Evolutionary conservation across 1,139 yeast genomes (phyloP), one percentile per base, ranked within the genome.

Genomic region (Saccharomyces hybrid): DNA sequence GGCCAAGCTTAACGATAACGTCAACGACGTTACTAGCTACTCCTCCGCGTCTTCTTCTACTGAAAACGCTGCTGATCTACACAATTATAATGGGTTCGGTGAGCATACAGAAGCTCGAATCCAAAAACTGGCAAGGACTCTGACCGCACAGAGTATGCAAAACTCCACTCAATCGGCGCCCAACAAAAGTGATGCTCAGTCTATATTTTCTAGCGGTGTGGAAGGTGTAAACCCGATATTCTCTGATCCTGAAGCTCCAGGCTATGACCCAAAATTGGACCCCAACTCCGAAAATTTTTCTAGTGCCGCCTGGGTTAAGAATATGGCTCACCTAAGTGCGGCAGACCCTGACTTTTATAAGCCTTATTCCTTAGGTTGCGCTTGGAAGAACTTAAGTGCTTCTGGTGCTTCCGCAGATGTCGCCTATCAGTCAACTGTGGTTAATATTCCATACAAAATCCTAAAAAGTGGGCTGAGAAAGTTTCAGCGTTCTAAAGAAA

Each of bases 381-480:
- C 85, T 2, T 87, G 82, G 74, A 78, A 79, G 57, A 73, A 86
- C 62, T 71, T 88, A 61, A 72, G 86, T 54, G 93, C 89, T 1
- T 79, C 76, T 58, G 96, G 96, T 58, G 76, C 77, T 55, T 90
- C 91, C 11, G 75, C 84, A 6, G 91, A 85, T 64, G 77, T 89
- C 1, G 93, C 86, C 66, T 88, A 84, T 71, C 95, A 87, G 68
- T 75, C 84, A 25, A 86, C 89, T 2, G 84, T 86, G 7, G 63
- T 77, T 25, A 86, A 85, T 64, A 75, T 76, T 4, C 69, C 73
- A 44, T 67, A 49, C 52, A 69, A 68, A 55, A 50, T 50, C 44
- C 47, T 27, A 38, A 59, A 30, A 56, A 50, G 47, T n/a, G 48
- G 16, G 5, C 56, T 30, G 34, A 56, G 63, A 65, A 49, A 70